Conservation (phyloP, 805 yeast genomes). For the Suhomyces kilbournensis region DNA sequence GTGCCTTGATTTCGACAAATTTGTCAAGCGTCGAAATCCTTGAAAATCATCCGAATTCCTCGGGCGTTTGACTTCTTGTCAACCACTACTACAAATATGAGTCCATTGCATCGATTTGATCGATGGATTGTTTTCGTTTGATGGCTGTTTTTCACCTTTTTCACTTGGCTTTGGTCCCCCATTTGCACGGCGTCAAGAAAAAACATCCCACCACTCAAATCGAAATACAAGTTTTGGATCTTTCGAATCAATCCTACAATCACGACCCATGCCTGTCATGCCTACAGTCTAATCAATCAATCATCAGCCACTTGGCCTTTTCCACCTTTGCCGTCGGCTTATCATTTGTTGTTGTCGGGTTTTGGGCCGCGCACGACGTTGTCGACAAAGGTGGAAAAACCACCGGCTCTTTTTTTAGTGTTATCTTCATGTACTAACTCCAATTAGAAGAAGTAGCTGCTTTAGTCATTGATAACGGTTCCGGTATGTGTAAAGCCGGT, state of each 20-base stretch:
- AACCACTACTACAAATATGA: too few relatives aligned
- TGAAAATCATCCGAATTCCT: too few relatives aligned
- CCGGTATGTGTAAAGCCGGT: conserved; percentile 99
- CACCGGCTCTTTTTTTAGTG: too few relatives aligned
- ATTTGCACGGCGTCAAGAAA: too few relatives aligned
- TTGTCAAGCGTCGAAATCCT: background rate
- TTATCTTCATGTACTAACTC: conserved; percentile 25
- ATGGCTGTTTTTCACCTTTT: conserved; percentile 4
- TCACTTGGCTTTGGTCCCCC: too few relatives aligned
- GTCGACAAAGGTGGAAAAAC: too few relatives aligned
- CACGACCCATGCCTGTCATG: background rate
- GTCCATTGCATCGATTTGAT: background rate
- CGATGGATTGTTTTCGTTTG: conserved; percentile 1
- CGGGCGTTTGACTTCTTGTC: background rate
- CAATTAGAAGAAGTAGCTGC: conserved; percentile 49
- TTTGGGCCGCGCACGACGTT: too few relatives aligned
- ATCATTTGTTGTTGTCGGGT: conserved; percentile 6
- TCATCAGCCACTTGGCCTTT: too few relatives aligned
- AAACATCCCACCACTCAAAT: too few relatives aligned
- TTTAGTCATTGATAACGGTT: conserved; percentile 97
- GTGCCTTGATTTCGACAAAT: background rate
- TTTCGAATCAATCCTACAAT: background rate
- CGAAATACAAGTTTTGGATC: too few relatives aligned
- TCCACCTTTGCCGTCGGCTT: background rate
- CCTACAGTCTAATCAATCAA: too few relatives aligned